These are phyloP conservation scores for Alternaria conjuncta DNA, from an alignment of 2,329 filamentous ascomycete species.

Conservation along the genomic window DNA sequence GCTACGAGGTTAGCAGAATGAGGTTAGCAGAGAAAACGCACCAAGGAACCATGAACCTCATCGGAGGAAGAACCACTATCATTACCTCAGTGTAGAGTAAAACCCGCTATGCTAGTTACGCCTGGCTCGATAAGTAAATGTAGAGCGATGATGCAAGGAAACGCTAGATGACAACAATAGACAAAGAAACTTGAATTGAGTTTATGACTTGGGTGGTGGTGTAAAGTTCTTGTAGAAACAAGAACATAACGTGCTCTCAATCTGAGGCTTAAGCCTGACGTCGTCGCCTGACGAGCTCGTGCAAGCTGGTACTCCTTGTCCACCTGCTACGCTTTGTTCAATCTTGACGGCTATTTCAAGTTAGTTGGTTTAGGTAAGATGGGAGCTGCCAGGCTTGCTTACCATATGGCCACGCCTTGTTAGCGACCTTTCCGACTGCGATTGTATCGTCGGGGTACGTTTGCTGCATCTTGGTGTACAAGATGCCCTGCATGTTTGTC, in stretches of 20 bases:
- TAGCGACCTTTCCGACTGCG: conserved; percentile 35
- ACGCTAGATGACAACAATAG: conserved; percentile 4
- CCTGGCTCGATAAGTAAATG: conserved; percentile 6
- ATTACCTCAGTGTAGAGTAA: not conserved
- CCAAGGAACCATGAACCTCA: too few species aligned
- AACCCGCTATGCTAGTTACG: conserved; percentile 7
- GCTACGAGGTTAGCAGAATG: too few species aligned
- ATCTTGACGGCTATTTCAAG: conserved; percentile 58
- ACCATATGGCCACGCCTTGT: conserved; percentile 47
- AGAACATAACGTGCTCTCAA: conserved; percentile 48
- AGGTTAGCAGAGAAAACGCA: too few species aligned
- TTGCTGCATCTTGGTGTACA: conserved; percentile 64
- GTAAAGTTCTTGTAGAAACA: conserved; percentile 57
- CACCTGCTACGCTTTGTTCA: conserved; percentile 58
- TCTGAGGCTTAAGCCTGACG: conserved; percentile 46
- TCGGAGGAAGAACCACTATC: not conserved
- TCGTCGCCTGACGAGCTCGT: conserved; percentile 49
- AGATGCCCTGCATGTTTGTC: conserved; percentile 62
- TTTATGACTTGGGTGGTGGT: conserved; percentile 18
- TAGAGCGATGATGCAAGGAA: conserved; percentile 7
- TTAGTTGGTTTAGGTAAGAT: conserved; percentile 5
- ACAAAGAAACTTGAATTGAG: not conserved
- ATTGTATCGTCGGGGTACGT: conserved; percentile 45
- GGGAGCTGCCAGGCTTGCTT: conserved; percentile 2
- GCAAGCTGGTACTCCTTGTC: conserved; percentile 62